These are phyloP conservation scores for Phytophthora fragariaefolia DNA, from an alignment of 352 stramenopile genomes.

Conservation along the genomic window DNA sequence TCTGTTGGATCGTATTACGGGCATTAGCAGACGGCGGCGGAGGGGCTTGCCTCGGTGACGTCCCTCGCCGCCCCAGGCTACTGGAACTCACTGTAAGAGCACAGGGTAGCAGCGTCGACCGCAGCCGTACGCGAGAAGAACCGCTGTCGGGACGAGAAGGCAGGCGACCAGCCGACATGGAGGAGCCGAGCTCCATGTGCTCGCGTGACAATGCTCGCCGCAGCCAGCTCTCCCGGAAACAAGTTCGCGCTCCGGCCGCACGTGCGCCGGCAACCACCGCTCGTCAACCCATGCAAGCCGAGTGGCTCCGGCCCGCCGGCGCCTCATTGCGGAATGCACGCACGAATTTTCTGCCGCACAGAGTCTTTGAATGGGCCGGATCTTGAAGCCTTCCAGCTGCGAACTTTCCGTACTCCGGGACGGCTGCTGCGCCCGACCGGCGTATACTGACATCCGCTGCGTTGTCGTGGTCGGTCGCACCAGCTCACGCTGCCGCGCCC, in stretches of 20 bases:
- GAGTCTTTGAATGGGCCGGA: conserved; percentile 10
- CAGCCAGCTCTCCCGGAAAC: no score
- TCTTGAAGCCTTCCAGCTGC: conserved; percentile 15
- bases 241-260: no score
- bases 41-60: no score
- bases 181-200: no score
- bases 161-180: no score
- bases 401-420: conserved; percentile 22
- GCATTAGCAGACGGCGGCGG: neutral
- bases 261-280: no score
- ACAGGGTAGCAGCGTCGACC: no score
- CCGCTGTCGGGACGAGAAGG: no score
- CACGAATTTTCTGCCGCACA: conserved; percentile 7
- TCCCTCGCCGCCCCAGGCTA: no score
- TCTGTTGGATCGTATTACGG: neutral
- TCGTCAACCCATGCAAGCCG: neutral
- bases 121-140: no score
- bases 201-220: no score
- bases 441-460: neutral
- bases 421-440: neutral
- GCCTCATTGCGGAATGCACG: conserved; percentile 6
- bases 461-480: neutral
- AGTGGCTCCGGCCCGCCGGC: neutral
- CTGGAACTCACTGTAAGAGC: no score
- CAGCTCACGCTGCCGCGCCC: neutral